Base-by-base conservation (phyloP, 2,329 filamentous ascomycete species). In the Exophiala sp. region DNA sequence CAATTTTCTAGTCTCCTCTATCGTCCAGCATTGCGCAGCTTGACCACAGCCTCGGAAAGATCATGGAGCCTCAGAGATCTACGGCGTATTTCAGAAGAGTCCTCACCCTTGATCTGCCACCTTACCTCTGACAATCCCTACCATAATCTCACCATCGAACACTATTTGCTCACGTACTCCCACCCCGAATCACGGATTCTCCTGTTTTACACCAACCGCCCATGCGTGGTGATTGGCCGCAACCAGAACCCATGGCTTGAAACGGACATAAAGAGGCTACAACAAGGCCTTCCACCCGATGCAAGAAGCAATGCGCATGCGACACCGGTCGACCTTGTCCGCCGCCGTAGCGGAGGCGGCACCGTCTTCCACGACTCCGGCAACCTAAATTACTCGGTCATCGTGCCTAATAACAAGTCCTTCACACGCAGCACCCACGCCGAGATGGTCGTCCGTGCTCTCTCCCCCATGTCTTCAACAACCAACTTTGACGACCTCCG, bases 191-290 rank as follows among this genome's bases (percentile, higher is more conserved):
- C 90, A 10, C 86, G 82, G 11, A 72, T 97, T 47, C 81, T 97
- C 1, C 88, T 97, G 52, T 81, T 96, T 47, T 99, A 97, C 74
- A 82, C 84, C 65, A 97, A 99, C 72, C 73, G 83, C 35, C 91
- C 92, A 1, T 91, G 89, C 68, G 81, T 99, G 55, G 86, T 99
- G 67, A 86, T 99, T 62, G 94, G 94, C 40, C 85, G 94, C 56
- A 99, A 99, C 70, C 94, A 99, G 75, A 99, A 99, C 69, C 94
- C 94, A 50, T 99, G 92, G 94, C 79, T 89, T 7, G 94, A 99
- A 74, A 85, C 89, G 58, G 89, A 95, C 68, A 78, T 96, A 7
- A 73, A 73, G 36, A 76, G 83, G 1, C 74, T 95, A 7, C 65
- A 73, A 65, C 65, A 75, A 58, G 69, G 71, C 65, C 61, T 68